Evolutionary conservation across 345 rosid genomes (phyloP).

Genomic region (Dipteronia sinensis): DNA sequence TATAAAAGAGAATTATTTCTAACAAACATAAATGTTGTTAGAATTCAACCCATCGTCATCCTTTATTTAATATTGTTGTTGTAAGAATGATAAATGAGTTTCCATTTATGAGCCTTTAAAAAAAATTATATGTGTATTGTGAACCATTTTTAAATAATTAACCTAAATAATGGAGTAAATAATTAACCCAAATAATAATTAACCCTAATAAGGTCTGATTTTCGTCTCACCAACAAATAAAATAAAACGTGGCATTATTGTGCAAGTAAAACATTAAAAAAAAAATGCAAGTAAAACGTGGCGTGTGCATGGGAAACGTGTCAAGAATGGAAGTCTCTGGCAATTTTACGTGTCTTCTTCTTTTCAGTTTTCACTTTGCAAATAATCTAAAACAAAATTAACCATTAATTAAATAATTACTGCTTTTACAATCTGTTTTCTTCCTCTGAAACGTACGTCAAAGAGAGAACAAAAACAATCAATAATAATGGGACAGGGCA

Average conservation of each 20-base stretch:
- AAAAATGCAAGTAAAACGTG: neutral
- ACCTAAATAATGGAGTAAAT: too few species aligned
- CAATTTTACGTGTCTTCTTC: neutral
- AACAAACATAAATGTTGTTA: too few species aligned
- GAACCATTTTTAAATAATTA: too few species aligned
- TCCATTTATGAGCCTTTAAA: too few species aligned
- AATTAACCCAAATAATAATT: too few species aligned
- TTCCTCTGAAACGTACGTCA: neutral
- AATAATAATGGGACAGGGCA: slow-evolving; percentile 43
- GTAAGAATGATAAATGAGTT: too few species aligned
- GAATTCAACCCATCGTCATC: too few species aligned
- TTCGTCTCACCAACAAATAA: neutral
- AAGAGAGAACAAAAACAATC: neutral
- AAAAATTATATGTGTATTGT: too few species aligned
- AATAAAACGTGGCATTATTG: neutral
- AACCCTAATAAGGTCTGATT: too few species aligned
- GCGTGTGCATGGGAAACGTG: neutral
- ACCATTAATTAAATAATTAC: neutral
- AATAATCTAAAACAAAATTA: neutral
- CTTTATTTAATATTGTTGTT: too few species aligned
- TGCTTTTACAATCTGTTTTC: neutral
- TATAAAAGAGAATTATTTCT: too few species aligned
- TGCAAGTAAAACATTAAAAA: neutral
- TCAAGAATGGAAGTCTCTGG: neutral
- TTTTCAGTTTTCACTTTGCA: neutral